Conservation (phyloP, 2,329 filamentous ascomycete genomes). For the Emericellopsis cladophorae region DNA sequence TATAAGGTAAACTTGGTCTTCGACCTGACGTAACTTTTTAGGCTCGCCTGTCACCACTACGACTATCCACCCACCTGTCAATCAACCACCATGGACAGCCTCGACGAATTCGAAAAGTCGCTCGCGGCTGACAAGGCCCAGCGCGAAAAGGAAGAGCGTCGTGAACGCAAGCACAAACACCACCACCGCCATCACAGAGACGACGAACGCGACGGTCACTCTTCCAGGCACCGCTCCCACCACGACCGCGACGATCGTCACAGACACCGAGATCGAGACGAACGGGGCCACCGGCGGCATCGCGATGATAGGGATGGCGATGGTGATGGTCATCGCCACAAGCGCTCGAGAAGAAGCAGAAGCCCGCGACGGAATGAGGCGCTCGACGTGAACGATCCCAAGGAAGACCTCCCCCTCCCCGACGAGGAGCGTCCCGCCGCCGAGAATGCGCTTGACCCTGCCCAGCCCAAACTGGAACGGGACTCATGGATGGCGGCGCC, state of each 20-base stretch:
- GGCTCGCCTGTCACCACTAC: no score
- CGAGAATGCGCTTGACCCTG: slow-evolving; percentile 10
- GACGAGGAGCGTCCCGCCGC: slow-evolving; percentile 30
- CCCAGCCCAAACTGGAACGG: slow-evolving; percentile 39
- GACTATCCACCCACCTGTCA: no score
- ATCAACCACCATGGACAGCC: slow-evolving; percentile 29
- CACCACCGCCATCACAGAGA: slow-evolving; percentile 31
- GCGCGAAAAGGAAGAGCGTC: slow-evolving; percentile 34
- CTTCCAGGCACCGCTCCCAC: slow-evolving; percentile 2
- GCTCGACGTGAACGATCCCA: slow-evolving; percentile 26
- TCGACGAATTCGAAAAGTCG: slow-evolving; percentile 65
- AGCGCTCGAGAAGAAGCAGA: slow-evolving; percentile 8
- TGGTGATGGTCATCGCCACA: slow-evolving; percentile 5
- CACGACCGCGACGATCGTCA: slow-evolving; percentile 4
- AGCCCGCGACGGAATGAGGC: slow-evolving; percentile 5
- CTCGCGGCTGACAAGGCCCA: slow-evolving; percentile 52
- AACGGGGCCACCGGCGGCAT: slow-evolving; percentile 17
- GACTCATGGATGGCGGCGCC: slow-evolving; percentile 95
- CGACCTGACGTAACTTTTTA: no score
- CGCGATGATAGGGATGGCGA: slow-evolving; percentile 17
- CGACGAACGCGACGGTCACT: slow-evolving; percentile 16
- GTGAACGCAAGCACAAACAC: slow-evolving; percentile 28
- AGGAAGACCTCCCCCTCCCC: slow-evolving; percentile 36
- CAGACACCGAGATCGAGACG: slow-evolving; percentile 11
- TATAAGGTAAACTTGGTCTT: no score